Base-by-base conservation (phyloP, 2,329 filamentous ascomycete species). In the Hortaea sp. region DNA sequence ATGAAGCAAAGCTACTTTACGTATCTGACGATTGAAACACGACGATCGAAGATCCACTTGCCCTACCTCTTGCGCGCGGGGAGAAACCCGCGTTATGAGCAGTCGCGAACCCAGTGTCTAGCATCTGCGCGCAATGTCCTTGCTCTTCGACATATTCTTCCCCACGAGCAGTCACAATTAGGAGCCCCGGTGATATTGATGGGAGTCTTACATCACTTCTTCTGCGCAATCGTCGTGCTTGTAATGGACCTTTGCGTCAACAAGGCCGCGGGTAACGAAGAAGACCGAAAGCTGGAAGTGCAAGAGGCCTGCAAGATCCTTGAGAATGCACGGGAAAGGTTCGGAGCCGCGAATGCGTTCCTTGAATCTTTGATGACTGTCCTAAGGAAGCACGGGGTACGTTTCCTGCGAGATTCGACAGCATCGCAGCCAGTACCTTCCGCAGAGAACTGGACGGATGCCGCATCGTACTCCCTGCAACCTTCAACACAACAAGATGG, bases 181-280 rank as follows among this genome's bases (percentile, higher is more conserved):
- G 30, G 37, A n/a, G 37, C 10, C 10, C 37, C 37, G 7, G 20
- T 46, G 29, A 32, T 38, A 31, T 29, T 46, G 13, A n/a, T 38
- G 20, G 50, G 50, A 7, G 44, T 55, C 29, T 30, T 58, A n/a
- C 51, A 55, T 35, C 55, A 57, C 38, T 35, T 61, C 20, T 61
- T 57, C 52, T 55, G 50, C 44, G 43, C 55, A 10, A 53, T 51
- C 6, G 45, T 58, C 6, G 55, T 58, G 2, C 45, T 61, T 6
- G 56, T 57, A 12, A 57, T 61, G 49, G 57, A 61, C 43, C 35
- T 61, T 7, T 59, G 56, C 42, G 50, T 57, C 41, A 59, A 59
- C 41, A 47, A 49, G 13, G 42, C 48, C 11, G 46, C 50, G 6
- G 41, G 51, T 30, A 35, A 38, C 7, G 32, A 43, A 7, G 38